These are phyloP conservation scores for Entomortierella lignicola DNA, from an alignment of 192 early-diverging fungal genomes.

Conservation along the genomic window DNA sequence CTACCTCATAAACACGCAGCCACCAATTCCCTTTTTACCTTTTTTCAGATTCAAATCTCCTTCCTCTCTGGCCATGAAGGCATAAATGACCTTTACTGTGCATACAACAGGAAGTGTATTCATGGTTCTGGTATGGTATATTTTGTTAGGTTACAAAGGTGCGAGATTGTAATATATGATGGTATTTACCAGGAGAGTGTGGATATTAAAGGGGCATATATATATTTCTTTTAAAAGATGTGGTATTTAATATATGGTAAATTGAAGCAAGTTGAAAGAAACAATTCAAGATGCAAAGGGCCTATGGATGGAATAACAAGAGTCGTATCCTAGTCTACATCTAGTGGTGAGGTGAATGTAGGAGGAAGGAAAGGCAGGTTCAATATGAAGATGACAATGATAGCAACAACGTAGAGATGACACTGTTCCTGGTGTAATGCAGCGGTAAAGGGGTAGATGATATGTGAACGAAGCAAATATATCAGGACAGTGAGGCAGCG, in stretches of 20 bases:
- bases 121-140: conserved; percentile 1
- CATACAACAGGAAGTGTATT: conserved; percentile 26
- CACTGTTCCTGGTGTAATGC: neutral
- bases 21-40: conserved; percentile 17
- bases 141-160: neutral
- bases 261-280: neutral
- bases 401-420: neutral
- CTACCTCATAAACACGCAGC: neutral
- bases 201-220: no score
- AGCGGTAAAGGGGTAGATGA: neutral
- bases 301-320: no score
- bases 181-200: no score
- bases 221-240: neutral
- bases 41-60: conserved; percentile 39
- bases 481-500: no score
- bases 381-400: conserved; percentile 2
- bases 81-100: conserved; percentile 39
- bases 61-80: conserved; percentile 39
- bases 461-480: no score
- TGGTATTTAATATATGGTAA: neutral
- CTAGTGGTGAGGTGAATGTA: neutral
- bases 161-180: neutral
- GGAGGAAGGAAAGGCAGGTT: neutral
- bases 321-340: no score
- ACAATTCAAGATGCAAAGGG: no score